A percentile compares a stretch with the other conserved stretches of the same genome.
Conservation (phyloP, 352 stramenopile species). For the Phytophthora pini region DNA sequence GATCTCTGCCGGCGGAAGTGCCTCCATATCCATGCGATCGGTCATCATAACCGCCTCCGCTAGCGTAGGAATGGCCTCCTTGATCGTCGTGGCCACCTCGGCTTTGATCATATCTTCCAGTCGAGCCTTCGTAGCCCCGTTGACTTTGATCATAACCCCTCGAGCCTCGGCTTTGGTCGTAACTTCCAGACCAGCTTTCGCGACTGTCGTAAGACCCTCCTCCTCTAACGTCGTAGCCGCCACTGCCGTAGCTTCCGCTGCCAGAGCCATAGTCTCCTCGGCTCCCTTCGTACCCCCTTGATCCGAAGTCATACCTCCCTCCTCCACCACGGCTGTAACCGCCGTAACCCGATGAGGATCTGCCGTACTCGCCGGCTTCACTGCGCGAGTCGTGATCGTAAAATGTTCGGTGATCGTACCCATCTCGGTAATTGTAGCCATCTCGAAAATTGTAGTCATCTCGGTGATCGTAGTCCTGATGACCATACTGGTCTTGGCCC, state of each 20-base stretch:
- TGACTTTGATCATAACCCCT: slow-evolving; percentile 37
- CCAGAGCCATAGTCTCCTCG: slow-evolving; percentile 29
- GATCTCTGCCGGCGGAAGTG: slow-evolving; percentile 4
- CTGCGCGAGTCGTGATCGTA: background rate
- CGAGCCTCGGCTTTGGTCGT: slow-evolving; percentile 31
- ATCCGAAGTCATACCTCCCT: slow-evolving; percentile 11
- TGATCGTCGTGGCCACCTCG: slow-evolving; percentile 35
- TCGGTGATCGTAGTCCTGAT: slow-evolving; percentile 15
- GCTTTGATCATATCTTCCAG: slow-evolving; percentile 3
- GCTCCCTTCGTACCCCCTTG: slow-evolving; percentile 20
- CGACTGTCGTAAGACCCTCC: too few species aligned
- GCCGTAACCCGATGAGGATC: slow-evolving; percentile 31
- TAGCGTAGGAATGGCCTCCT: background rate
- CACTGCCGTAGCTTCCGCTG: slow-evolving; percentile 5
- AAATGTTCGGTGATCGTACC: slow-evolving; percentile 12
- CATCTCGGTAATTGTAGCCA: background rate
- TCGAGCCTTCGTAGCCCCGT: slow-evolving; percentile 15
- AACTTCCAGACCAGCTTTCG: slow-evolving; percentile 18
- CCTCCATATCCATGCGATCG: slow-evolving; percentile 26
- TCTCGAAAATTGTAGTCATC: too few species aligned
- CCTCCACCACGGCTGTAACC: slow-evolving; percentile 33
- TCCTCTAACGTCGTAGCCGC: slow-evolving; percentile 29
- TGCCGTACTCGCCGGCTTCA: slow-evolving; percentile 26
- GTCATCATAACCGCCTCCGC: slow-evolving; percentile 12
- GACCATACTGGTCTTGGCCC: background rate